phyloP scores from a whole-genome alignment of 2,329 filamentous ascomycete genomes.

The Tolypocladium inflatum region DNA sequence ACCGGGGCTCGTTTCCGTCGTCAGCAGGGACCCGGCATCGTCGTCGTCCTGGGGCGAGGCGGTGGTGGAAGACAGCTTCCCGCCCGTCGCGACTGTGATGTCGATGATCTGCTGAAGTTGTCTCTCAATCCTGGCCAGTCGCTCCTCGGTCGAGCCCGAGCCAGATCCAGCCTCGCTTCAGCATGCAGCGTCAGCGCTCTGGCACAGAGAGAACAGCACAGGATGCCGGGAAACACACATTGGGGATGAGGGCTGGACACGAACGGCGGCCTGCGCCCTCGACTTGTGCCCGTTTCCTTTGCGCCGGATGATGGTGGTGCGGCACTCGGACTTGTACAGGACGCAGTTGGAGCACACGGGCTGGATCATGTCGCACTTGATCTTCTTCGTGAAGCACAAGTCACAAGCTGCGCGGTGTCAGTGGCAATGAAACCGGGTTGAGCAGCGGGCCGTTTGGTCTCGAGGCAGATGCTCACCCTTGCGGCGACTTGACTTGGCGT shows the following conservation, averaged over 20 bases:
- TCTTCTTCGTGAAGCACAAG: conserved; percentile 35
- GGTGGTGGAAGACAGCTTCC: not conserved
- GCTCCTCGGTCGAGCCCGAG: conserved; percentile 9
- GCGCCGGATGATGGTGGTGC: conserved; percentile 14
- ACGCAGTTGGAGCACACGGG: conserved; percentile 33
- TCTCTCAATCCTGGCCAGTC: conserved; percentile 20
- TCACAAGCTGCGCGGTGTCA: conserved; percentile 24
- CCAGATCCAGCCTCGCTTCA: conserved; percentile 5
- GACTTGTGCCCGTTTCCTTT: conserved; percentile 12
- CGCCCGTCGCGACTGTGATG: not conserved
- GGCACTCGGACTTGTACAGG: conserved; percentile 30
- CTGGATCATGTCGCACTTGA: conserved; percentile 34
- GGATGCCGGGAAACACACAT: not conserved
- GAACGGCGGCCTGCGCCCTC: conserved; percentile 3
- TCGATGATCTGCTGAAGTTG: conserved; percentile 21
- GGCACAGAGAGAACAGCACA: no score
- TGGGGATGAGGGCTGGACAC: not conserved
- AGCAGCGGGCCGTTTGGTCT: not conserved
- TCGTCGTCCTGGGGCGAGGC: not conserved
- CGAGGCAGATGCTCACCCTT: not conserved
- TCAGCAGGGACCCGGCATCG: not conserved
- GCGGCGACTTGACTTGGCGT: not conserved
- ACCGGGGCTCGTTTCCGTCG: not conserved
- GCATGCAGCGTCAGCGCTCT: not conserved
- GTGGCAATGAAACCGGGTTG: not conserved